phyloP scores from a whole-genome alignment of 805 yeast genomes.

The Candida endomychidarum region DNA sequence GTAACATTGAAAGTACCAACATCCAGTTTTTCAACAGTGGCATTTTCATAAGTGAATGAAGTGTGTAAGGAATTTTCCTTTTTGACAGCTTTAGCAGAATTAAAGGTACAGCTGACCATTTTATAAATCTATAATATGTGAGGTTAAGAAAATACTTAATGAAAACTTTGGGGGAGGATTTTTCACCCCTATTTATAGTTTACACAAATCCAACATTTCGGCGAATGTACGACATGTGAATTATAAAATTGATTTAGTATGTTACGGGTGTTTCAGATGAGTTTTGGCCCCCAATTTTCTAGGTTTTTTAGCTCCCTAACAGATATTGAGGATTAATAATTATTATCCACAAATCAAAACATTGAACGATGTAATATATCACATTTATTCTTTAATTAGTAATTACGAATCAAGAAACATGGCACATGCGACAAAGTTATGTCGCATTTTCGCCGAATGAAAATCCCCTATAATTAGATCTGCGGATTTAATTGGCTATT shows the following conservation, averaged over 20 bases:
- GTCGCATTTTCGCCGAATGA: conserved; percentile 7
- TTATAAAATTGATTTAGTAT: no score
- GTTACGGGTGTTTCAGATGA: background rate
- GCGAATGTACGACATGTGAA: conserved; percentile 18
- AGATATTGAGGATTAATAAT: no score
- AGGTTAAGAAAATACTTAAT: background rate
- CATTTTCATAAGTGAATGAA: conserved; percentile 70
- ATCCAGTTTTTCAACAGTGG: conserved; percentile 57
- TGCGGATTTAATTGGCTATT: conserved; percentile 1
- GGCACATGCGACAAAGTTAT: conserved; percentile 1
- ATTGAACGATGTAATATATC: no score
- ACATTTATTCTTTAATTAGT: no score
- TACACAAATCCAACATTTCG: conserved; percentile 19
- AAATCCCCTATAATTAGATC: conserved; percentile 4
- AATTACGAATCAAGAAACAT: background rate
- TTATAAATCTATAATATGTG: background rate
- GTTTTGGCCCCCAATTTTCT: no score
- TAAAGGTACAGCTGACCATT: conserved; percentile 51
- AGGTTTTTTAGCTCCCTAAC: no score
- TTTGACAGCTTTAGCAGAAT: conserved; percentile 52
- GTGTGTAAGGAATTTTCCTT: conserved; percentile 55
- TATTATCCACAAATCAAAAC: no score
- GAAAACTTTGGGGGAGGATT: conserved; percentile 1
- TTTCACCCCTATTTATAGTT: conserved; percentile 13
- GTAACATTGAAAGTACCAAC: conserved; percentile 61